Conservation (phyloP, 2,329 filamentous ascomycete species). For the Podosphaera fusca region DNA sequence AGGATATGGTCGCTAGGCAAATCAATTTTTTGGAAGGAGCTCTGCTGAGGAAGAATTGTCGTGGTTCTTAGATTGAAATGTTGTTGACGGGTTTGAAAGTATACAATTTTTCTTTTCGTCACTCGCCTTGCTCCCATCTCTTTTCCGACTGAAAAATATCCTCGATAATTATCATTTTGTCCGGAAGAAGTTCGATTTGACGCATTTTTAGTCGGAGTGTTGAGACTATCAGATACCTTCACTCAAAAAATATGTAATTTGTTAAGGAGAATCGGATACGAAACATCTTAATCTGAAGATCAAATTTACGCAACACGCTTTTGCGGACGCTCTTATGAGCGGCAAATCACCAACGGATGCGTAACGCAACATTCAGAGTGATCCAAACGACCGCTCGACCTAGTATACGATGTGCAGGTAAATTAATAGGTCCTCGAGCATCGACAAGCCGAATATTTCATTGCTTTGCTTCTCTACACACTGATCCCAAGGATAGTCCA, state of each 20-base stretch:
- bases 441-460: slow-evolving; percentile 11
- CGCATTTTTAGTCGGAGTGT: too few species aligned
- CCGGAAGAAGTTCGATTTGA: too few species aligned
- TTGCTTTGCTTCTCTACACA: slow-evolving; percentile 9
- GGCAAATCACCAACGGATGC: slow-evolving; percentile 13
- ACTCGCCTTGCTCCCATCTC: too few species aligned
- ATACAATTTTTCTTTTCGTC: too few species aligned
- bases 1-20: too few species aligned
- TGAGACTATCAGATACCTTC: neutral
- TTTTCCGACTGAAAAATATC: too few species aligned
- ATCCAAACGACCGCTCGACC: slow-evolving; percentile 13
- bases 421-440: neutral
- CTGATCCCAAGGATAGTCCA: slow-evolving; percentile 9
- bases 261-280: neutral
- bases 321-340: slow-evolving; percentile 10
- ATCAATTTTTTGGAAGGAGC: too few species aligned
- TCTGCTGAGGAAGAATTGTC: too few species aligned
- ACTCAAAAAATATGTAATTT: neutral
- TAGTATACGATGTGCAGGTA: slow-evolving; percentile 11
- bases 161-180: too few species aligned
- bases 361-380: slow-evolving; percentile 13
- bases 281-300: neutral
- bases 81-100: too few species aligned
- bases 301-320: neutral
- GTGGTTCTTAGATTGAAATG: too few species aligned